These are phyloP conservation scores for Paramecium sexaurelia DNA, from an alignment of 73 alveolate genomes.

Conservation along the genomic window DNA sequence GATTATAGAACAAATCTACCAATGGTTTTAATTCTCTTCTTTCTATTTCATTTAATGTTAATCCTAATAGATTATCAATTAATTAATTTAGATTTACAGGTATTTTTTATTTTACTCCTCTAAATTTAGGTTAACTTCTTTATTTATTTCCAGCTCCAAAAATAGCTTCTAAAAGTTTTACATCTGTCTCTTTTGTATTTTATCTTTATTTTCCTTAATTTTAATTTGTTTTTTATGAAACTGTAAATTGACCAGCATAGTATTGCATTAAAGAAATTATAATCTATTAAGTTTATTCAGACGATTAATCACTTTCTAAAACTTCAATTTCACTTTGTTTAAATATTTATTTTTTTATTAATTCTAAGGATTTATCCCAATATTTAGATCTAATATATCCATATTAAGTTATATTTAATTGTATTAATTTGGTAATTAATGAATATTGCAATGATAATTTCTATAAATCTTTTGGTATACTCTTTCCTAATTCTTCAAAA, in stretches of 20 bases:
- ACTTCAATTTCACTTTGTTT: conserved; percentile 17
- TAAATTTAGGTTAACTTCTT: not conserved
- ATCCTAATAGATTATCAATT: not conserved
- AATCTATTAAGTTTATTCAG: not conserved
- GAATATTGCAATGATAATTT: not conserved
- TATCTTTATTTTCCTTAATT: not conserved
- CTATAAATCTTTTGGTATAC: not conserved
- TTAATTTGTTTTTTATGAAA: not conserved
- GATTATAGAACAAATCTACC: conserved; percentile 23
- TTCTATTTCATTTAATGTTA: not conserved
- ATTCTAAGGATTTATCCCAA: conserved; percentile 14
- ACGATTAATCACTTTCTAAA: not conserved
- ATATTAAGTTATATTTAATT: not conserved
- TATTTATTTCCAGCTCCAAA: not conserved
- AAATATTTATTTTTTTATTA: not conserved
- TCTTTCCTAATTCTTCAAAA: not conserved
- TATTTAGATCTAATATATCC: not conserved
- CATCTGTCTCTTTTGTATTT: not conserved
- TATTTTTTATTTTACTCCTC: not conserved
- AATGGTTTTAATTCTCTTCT: conserved; percentile 5
- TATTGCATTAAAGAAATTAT: not conserved
- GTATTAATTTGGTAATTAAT: not conserved
- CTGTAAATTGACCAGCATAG: not conserved
- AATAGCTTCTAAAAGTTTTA: not conserved
- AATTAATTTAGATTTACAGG: not conserved